Percentiles rank a stretch among this genome's conserved stretches.
Evolutionary conservation across 306 rosid species (phyloP).

Genomic region (Trifolium fragiferum): DNA sequence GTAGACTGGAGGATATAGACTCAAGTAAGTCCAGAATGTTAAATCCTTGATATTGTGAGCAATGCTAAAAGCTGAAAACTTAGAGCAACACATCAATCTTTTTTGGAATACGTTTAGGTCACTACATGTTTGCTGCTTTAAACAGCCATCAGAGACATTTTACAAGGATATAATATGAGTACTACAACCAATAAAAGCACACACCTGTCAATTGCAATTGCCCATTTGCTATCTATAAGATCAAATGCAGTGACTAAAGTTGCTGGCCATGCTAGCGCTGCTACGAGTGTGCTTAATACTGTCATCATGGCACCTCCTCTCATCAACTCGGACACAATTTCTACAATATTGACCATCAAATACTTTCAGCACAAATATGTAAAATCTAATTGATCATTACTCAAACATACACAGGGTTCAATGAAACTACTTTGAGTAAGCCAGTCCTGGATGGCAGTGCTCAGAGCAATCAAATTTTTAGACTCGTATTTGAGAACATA

Average conservation of each 20-base stretch:
- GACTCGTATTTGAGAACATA: constrained; percentile 65
- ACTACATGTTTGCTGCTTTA: constrained; percentile 12
- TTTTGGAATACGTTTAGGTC: constrained; percentile 30
- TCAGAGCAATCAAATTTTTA: constrained; percentile 62
- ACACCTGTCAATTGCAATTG: constrained; percentile 71
- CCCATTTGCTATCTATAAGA: constrained; percentile 75
- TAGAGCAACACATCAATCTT: neutral
- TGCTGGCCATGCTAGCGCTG: constrained; percentile 78
- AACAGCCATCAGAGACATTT: constrained; percentile 6
- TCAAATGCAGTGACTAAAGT: constrained; percentile 58
- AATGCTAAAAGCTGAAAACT: constrained; percentile 16
- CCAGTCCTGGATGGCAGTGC: constrained; percentile 71
- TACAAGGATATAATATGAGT: constrained; percentile 29
- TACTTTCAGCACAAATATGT: constrained; percentile 37
- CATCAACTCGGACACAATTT: constrained; percentile 52
- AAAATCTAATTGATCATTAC: constrained; percentile 28
- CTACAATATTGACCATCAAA: constrained; percentile 46
- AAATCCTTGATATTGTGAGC: constrained; percentile 1
- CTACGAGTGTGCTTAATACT: constrained; percentile 58
- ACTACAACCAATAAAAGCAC: constrained; percentile 32
- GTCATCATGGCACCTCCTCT: constrained; percentile 73
- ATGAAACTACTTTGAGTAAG: constrained; percentile 58
- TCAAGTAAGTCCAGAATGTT: constrained; percentile 10
- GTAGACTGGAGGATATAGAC: constrained; percentile 5
- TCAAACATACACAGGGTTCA: constrained; percentile 30